These are phyloP conservation scores for Halteria grandinella DNA, from an alignment of 73 alveolate species.

Conservation along the genomic window DNA sequence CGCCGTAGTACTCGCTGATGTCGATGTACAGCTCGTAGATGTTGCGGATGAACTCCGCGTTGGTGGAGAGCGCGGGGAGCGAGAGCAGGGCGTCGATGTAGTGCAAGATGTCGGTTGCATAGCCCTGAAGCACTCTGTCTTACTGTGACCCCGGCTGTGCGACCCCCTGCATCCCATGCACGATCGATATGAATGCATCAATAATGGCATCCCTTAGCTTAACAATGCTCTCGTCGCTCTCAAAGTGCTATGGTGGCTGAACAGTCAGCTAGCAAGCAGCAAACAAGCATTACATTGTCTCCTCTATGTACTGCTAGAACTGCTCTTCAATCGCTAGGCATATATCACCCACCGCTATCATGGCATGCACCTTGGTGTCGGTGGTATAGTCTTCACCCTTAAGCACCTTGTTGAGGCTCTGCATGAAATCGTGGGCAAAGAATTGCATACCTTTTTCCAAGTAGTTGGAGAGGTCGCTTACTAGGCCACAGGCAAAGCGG, in stretches of 20 bases:
- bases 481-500: conserved; percentile 33
- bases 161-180: conserved; percentile 5
- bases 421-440: not conserved
- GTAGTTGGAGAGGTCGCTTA: conserved; percentile 30
- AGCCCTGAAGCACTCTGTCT: not conserved
- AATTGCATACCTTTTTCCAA: not conserved
- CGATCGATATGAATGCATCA: conserved; percentile 17
- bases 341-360: conserved; percentile 36
- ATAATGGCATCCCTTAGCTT: not conserved
- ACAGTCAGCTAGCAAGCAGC: conserved; percentile 3
- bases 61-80: not conserved
- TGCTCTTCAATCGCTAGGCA: conserved; percentile 15
- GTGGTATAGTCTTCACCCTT: not conserved
- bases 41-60: not conserved
- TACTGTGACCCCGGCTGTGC: not conserved
- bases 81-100: conserved; percentile 2
- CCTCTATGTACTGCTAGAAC: not conserved
- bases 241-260: conserved; percentile 7
- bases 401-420: not conserved
- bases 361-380: conserved; percentile 15
- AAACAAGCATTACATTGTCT: conserved; percentile 16
- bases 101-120: not conserved
- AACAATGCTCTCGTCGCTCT: not conserved
- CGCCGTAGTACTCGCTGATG: not conserved
- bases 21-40: conserved; percentile 14